Evolutionary conservation across 2,329 filamentous ascomycete species (phyloP).

Genomic region (Paecilomyces sp.): DNA sequence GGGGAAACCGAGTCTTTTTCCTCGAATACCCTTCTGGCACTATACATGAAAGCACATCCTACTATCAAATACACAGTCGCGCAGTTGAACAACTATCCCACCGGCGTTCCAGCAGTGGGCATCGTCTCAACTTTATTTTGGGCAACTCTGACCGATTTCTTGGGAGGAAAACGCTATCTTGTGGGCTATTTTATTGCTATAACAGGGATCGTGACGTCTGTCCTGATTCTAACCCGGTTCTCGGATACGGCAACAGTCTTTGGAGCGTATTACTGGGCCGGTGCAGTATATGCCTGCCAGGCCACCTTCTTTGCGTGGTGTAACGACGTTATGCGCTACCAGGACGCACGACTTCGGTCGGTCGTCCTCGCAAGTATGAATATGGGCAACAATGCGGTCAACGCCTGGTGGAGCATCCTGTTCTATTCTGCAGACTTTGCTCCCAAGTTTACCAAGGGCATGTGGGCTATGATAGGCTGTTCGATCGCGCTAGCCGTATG

Average conservation of each 20-base stretch:
- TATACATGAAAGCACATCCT: slow-evolving; percentile 45
- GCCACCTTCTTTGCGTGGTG: slow-evolving; percentile 71
- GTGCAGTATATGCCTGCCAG: slow-evolving; percentile 64
- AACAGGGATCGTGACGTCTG: neutral
- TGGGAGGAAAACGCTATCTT: neutral
- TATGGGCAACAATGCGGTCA: slow-evolving; percentile 58
- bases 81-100: slow-evolving; percentile 49
- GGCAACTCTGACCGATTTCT: slow-evolving; percentile 38
- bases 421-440: slow-evolving; percentile 63
- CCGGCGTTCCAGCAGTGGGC: slow-evolving; percentile 46
- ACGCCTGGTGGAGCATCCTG: slow-evolving; percentile 66
- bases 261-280: slow-evolving; percentile 63
- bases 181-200: neutral
- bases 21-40: slow-evolving; percentile 51
- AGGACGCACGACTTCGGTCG: slow-evolving; percentile 56
- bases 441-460: slow-evolving; percentile 56
- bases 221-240: slow-evolving; percentile 48
- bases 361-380: slow-evolving; percentile 70
- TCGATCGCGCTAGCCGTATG: slow-evolving; percentile 11
- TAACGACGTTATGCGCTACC: slow-evolving; percentile 60
- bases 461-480: slow-evolving; percentile 15
- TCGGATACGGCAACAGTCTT: slow-evolving; percentile 51
- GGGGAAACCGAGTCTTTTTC: slow-evolving; percentile 66
- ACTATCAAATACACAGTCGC: slow-evolving; percentile 40
- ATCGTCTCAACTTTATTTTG: slow-evolving; percentile 57